These are phyloP conservation scores for Trametes elegans DNA, from an alignment of 768 basidiomycete species.

Conservation along the genomic window DNA sequence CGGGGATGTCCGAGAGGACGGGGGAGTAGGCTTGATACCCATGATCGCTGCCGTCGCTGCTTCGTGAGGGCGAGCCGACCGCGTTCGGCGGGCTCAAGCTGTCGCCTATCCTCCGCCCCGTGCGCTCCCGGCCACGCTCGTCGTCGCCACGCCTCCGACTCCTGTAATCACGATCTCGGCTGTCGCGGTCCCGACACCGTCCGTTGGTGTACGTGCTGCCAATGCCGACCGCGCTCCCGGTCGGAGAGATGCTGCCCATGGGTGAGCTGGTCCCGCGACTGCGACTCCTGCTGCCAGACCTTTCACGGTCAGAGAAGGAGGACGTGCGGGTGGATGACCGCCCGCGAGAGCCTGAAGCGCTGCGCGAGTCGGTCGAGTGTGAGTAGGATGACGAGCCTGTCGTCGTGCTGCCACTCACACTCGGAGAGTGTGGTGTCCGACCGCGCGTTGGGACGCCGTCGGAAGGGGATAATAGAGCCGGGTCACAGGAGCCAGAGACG, in stretches of 20 bases:
- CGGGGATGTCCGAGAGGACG: slow-evolving; percentile 14
- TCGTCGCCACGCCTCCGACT: slow-evolving; percentile 18
- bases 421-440: slow-evolving; percentile 20
- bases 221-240: slow-evolving; percentile 29
- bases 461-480: slow-evolving; percentile 25
- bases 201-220: slow-evolving; percentile 17
- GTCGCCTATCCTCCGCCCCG: slow-evolving; percentile 38
- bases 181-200: slow-evolving; percentile 15
- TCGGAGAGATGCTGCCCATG: slow-evolving; percentile 35
- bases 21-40: slow-evolving; percentile 21
- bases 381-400: slow-evolving; percentile 31
- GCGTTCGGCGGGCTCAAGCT: slow-evolving; percentile 39
- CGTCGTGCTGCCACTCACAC: slow-evolving; percentile 24
- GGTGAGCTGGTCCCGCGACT: slow-evolving; percentile 35
- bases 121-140: slow-evolving; percentile 43
- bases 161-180: slow-evolving; percentile 13
- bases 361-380: slow-evolving; percentile 29
- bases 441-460: slow-evolving; percentile 21
- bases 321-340: slow-evolving; percentile 54
- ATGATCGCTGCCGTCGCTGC: slow-evolving; percentile 12
- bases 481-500: slow-evolving; percentile 11
- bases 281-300: slow-evolving; percentile 36
- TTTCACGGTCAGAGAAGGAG: slow-evolving; percentile 52
- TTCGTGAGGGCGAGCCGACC: slow-evolving; percentile 27
- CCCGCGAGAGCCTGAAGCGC: slow-evolving; percentile 41